Conservation (phyloP, 176 grass and related monocot species). For the Juncus inflexus region DNA sequence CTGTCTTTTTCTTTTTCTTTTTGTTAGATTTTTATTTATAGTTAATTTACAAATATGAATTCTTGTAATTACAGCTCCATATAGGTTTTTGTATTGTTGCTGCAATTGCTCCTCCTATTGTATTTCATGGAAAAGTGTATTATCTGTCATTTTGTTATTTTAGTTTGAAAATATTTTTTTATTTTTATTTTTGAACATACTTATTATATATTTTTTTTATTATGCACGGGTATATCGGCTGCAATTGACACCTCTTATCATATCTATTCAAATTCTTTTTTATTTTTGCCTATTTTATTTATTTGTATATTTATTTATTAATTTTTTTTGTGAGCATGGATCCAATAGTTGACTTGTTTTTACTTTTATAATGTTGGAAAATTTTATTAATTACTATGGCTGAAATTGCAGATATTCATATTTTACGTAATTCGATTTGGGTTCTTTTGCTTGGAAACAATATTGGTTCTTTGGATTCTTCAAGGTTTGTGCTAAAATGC, state of each 20-base stretch:
- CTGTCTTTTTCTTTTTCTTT: slow-evolving; percentile 46
- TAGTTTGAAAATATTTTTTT: not conserved
- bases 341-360: too few relatives aligned
- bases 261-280: slow-evolving; percentile 13
- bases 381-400: too few relatives aligned
- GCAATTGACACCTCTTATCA: slow-evolving; percentile 80
- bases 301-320: slow-evolving; percentile 4
- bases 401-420: slow-evolving; percentile 59
- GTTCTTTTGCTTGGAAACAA: slow-evolving; percentile 85
- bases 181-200: slow-evolving; percentile 1
- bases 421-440: slow-evolving; percentile 76
- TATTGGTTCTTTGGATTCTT: slow-evolving; percentile 80
- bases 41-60: not conserved
- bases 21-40: slow-evolving; percentile 28
- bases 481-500: slow-evolving; percentile 82
- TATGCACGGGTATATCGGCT: slow-evolving; percentile 72
- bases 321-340: too few relatives aligned
- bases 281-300: not conserved
- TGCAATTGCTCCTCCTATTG: slow-evolving; percentile 87
- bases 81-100: slow-evolving; percentile 91
- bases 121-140: slow-evolving; percentile 54
- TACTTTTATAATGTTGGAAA: too few relatives aligned
- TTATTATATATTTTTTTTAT: slow-evolving; percentile 6
- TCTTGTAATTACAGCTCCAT: slow-evolving; percentile 53
- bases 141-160: not conserved